These are phyloP conservation scores for Gamsiella multidivaricata DNA, from an alignment of 192 early-diverging fungal genomes.

Conservation along the genomic window DNA sequence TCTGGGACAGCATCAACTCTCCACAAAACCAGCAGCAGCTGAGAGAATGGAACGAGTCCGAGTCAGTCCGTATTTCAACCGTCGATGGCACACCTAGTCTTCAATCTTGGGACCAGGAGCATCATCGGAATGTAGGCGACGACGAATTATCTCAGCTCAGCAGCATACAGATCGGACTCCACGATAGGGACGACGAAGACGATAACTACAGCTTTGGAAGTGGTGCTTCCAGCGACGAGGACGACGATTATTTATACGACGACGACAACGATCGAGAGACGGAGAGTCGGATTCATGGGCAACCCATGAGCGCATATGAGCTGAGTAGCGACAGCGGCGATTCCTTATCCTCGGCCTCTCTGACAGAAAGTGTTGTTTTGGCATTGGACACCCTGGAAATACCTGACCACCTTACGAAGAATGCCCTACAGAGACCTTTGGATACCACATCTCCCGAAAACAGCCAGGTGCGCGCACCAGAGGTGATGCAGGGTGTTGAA, in stretches of 20 bases:
- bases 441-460: background rate
- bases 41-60: constrained; percentile 24
- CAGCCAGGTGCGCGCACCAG: background rate
- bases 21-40: constrained; percentile 27
- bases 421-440: background rate
- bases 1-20: constrained; percentile 52
- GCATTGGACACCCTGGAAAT: constrained; percentile 46
- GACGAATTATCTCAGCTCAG: constrained; percentile 15
- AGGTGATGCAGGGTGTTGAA: background rate
- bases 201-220: constrained; percentile 2
- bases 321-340: constrained; percentile 43
- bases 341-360: constrained; percentile 13
- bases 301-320: constrained; percentile 2
- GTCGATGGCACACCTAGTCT: constrained; percentile 1
- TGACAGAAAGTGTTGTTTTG: constrained; percentile 33
- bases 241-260: constrained; percentile 2
- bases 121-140: background rate
- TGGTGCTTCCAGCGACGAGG: background rate
- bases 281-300: background rate
- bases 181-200: constrained; percentile 10
- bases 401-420: constrained; percentile 3
- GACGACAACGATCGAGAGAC: constrained; percentile 11
- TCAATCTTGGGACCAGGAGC: constrained; percentile 24
- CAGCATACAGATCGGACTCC: constrained; percentile 28
- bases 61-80: constrained; percentile 17